phyloP scores from a whole-genome alignment of 306 rosid species.

The Trifolium dubium region DNA sequence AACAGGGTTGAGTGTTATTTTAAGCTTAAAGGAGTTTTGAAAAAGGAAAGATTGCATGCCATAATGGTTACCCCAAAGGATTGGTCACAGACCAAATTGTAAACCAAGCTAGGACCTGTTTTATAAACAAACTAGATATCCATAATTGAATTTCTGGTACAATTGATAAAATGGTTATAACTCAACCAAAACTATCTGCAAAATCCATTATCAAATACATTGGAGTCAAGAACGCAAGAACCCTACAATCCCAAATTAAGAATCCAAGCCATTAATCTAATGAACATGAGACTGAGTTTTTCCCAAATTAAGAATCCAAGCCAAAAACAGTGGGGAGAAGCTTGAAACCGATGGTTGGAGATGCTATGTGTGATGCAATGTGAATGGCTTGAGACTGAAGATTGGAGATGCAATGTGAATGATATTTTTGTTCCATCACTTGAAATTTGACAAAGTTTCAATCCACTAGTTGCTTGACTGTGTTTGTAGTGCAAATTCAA shows the following conservation, averaged over 20 bases:
- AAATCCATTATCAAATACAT: not conserved
- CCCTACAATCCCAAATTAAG: not conserved
- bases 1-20: not conserved
- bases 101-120: not conserved
- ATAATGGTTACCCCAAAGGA: not conserved
- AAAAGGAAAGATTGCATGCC: not conserved
- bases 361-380: not conserved
- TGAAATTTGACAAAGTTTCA: not conserved
- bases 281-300: not conserved
- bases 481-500: not conserved
- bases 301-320: not conserved
- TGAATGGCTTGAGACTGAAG: too few relatives aligned
- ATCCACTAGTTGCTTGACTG: not conserved
- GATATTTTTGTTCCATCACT: not conserved
- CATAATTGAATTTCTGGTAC: not conserved
- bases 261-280: not conserved
- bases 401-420: too few relatives aligned
- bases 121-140: not conserved
- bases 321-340: not conserved
- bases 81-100: not conserved
- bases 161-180: not conserved
- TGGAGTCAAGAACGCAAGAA: not conserved
- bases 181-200: not conserved
- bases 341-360: not conserved
- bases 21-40: not conserved